Percentiles rank a stretch among this genome's conserved stretches.
phyloP scores from a whole-genome alignment of 305 asterid species.

The Withania somnifera region DNA sequence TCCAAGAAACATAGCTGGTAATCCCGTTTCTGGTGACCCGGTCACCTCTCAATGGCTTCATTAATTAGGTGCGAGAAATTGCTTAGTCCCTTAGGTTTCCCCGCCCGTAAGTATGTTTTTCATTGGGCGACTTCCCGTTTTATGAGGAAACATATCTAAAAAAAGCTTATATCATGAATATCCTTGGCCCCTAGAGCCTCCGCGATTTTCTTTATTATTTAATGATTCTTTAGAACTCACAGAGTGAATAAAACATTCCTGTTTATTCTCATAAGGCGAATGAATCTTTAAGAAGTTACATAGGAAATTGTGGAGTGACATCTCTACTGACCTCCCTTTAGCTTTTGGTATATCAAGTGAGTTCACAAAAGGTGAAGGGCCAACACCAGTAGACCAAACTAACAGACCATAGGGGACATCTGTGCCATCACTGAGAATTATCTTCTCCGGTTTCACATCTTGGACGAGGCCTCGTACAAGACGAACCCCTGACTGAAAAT shows the following conservation, averaged over 20 bases:
- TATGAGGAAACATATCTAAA: too few relatives aligned
- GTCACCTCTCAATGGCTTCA: not conserved
- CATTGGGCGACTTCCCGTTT: not conserved
- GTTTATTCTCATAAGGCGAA: too few relatives aligned
- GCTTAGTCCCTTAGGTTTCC: not conserved
- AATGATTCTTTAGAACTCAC: too few relatives aligned
- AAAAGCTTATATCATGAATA: too few relatives aligned
- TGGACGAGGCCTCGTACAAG: conserved; percentile 80
- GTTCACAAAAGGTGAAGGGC: conserved; percentile 73
- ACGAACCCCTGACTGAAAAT: conserved; percentile 93
- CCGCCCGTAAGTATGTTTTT: not conserved
- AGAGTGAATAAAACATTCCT: too few relatives aligned
- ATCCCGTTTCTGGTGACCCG: not conserved
- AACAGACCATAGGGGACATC: conserved; percentile 81
- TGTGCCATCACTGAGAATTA: conserved; percentile 66
- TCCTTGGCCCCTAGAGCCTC: too few relatives aligned
- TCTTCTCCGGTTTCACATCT: conserved; percentile 71
- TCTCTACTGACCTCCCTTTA: conserved; percentile 57
- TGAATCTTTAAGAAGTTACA: too few relatives aligned
- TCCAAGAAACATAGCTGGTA: not conserved
- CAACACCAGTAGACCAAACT: conserved; percentile 98
- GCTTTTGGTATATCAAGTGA: conserved; percentile 69
- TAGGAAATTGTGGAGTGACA: too few relatives aligned
- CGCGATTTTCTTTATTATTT: too few relatives aligned
- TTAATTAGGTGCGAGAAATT: not conserved